Evolutionary conservation across 2,329 filamentous ascomycete genomes (phyloP).

Genomic region (Fusarium abutilonis): DNA sequence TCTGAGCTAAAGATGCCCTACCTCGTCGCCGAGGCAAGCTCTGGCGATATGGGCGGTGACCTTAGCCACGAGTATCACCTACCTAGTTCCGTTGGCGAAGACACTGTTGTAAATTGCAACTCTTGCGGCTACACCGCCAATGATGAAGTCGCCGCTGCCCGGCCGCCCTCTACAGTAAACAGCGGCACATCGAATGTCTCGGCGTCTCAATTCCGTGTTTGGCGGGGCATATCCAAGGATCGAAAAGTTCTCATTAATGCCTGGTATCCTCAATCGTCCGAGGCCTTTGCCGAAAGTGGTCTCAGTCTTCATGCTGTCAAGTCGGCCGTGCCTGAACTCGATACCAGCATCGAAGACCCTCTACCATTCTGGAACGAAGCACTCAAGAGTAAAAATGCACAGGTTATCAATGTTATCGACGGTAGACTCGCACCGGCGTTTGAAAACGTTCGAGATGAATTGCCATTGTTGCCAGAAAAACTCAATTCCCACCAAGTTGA

Average conservation of each 20-base stretch:
- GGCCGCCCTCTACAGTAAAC: conserved; percentile 11
- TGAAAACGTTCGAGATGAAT: conserved; percentile 33
- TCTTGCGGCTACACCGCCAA: conserved; percentile 83
- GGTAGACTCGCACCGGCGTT: conserved; percentile 45
- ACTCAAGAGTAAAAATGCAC: conserved; percentile 34
- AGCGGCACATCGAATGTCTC: not conserved
- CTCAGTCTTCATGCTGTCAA: conserved; percentile 71
- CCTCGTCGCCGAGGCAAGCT: conserved; percentile 86
- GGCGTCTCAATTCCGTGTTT: conserved; percentile 53
- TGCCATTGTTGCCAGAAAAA: conserved; percentile 43
- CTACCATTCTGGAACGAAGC: conserved; percentile 61
- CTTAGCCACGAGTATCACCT: conserved; percentile 97
- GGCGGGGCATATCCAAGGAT: conserved; percentile 75
- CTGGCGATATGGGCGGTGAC: conserved; percentile 94
- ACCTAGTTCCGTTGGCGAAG: conserved; percentile 81
- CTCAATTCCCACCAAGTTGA: conserved; percentile 25
- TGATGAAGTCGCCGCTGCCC: conserved; percentile 77
- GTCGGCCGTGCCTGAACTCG: conserved; percentile 70
- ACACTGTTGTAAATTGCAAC: conserved; percentile 80
- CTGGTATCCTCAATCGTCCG: conserved; percentile 64
- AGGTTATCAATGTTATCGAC: conserved; percentile 52
- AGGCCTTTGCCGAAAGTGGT: conserved; percentile 44
- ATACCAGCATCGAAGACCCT: conserved; percentile 73
- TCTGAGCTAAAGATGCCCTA: conserved; percentile 84
- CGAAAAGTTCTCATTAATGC: conserved; percentile 73